Evolutionary conservation across 2,329 filamentous ascomycete genomes (phyloP).

Genomic region (Coniosporium tulheliwenetii): DNA sequence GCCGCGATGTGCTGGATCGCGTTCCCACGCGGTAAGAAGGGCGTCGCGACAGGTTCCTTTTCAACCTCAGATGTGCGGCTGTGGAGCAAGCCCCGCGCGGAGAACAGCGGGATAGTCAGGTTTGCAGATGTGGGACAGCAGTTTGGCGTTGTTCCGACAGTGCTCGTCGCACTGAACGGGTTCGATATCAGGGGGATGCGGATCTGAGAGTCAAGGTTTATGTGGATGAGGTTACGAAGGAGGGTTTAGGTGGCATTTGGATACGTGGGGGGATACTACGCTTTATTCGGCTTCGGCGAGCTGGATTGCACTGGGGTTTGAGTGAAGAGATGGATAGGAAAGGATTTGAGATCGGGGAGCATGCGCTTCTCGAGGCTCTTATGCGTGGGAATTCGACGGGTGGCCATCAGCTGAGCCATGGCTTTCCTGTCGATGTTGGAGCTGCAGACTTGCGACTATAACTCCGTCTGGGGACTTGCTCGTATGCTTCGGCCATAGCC

Average conservation of each 20-base stretch:
- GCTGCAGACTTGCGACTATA: no score
- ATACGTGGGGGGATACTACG: conserved; percentile 9
- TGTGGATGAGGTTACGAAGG: conserved; percentile 7
- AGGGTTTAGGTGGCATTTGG: conserved; percentile 13
- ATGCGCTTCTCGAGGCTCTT: no score
- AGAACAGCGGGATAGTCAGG: conserved; percentile 7
- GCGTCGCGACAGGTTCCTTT: conserved; percentile 12
- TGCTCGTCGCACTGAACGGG: conserved; percentile 12
- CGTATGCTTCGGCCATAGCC: no score
- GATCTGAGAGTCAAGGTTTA: conserved; percentile 11
- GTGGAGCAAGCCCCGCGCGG: conserved; percentile 6
- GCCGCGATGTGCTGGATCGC: conserved; percentile 16
- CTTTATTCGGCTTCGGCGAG: conserved; percentile 12
- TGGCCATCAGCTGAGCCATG: no score
- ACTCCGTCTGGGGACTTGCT: no score
- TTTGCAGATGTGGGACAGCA: conserved; percentile 5
- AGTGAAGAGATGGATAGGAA: neutral
- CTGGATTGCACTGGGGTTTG: conserved; percentile 9
- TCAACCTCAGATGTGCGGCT: conserved; percentile 9
- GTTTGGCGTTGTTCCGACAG: conserved; percentile 7
- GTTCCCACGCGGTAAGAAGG: conserved; percentile 10
- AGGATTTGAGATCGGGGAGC: no score
- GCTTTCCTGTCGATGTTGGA: no score
- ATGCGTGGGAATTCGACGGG: no score
- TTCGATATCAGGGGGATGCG: conserved; percentile 12